Evolutionary conservation across 2,329 filamentous ascomycete genomes (phyloP).

Genomic region (Pyricularia sp.): DNA sequence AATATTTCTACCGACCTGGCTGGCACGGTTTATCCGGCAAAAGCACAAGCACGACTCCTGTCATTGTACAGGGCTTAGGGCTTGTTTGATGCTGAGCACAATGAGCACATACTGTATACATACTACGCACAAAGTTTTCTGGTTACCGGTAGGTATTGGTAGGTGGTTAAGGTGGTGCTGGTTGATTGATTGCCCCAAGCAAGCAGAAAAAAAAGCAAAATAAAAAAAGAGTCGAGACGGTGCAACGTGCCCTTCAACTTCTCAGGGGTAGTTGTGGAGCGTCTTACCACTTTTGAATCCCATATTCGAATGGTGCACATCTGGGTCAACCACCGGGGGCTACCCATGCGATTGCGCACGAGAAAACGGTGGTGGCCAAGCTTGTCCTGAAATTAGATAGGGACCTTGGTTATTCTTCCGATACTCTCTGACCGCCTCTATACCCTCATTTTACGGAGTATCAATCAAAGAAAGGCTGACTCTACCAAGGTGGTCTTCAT

Average conservation of each 20-base stretch:
- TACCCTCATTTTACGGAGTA: neutral
- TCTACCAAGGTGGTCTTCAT: neutral
- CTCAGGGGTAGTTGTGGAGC: neutral
- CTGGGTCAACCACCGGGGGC: neutral
- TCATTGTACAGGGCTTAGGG: neutral
- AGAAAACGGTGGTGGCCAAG: neutral
- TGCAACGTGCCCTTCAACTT: neutral
- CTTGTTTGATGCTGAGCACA: neutral
- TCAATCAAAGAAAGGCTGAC: neutral
- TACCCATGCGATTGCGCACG: neutral
- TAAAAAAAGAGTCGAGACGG: neutral
- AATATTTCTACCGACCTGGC: neutral
- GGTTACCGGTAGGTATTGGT: neutral
- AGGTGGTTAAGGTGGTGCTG: too few relatives aligned
- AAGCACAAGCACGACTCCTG: neutral
- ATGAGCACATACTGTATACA: too few relatives aligned
- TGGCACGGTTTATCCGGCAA: neutral
- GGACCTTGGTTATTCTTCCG: neutral
- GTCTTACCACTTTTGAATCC: neutral
- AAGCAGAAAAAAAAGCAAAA: too few relatives aligned
- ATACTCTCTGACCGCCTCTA: neutral
- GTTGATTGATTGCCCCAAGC: neutral
- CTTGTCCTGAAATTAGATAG: neutral
- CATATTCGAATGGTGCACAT: neutral
- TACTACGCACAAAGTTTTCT: too few relatives aligned